Percentiles rank a stretch among this genome's conserved stretches.
These are phyloP conservation scores for Candida endomychidarum DNA, from an alignment of 805 yeast species.

Conservation along the genomic window DNA sequence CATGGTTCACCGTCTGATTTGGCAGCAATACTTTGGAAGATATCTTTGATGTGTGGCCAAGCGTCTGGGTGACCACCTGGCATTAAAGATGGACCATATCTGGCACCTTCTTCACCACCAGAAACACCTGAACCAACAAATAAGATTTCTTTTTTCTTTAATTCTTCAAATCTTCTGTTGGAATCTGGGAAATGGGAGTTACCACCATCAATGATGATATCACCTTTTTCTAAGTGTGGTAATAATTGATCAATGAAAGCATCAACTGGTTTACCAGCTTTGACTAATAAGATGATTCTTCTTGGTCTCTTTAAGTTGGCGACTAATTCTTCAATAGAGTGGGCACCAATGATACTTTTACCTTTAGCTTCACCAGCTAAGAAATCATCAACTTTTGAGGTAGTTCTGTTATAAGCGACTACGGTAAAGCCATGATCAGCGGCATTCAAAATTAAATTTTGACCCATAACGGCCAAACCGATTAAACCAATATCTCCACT, in stretches of 20 bases:
- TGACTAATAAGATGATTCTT: constrained; percentile 89
- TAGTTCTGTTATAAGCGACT: constrained; percentile 98
- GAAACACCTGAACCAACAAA: constrained; percentile 99
- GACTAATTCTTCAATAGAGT: constrained; percentile 82
- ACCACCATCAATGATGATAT: constrained; percentile 99
- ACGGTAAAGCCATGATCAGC: constrained; percentile 99
- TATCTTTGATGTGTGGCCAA: constrained; percentile 97
- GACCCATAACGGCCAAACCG: constrained; percentile 99
- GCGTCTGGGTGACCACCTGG: constrained; percentile 99
- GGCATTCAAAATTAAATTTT: constrained; percentile 93
- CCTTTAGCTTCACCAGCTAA: constrained; percentile 95
- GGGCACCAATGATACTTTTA: constrained; percentile 93
- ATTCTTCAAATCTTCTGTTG: constrained; percentile 92
- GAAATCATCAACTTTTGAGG: constrained; percentile 92
- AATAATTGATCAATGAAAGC: constrained; percentile 81
- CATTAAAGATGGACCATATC: constrained; percentile 98
- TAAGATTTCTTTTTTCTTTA: constrained; percentile 79
- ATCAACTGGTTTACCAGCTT: constrained; percentile 97
- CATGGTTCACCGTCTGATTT: constrained; percentile 98
- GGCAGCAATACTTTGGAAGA: constrained; percentile 95
- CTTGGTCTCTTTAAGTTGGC: constrained; percentile 95
- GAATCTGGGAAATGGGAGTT: constrained; percentile 99
- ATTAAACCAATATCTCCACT: constrained; percentile 97
- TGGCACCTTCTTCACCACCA: constrained; percentile 99
- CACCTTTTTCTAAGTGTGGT: constrained; percentile 93